phyloP scores from a whole-genome alignment of 1,284 basidiomycete genomes.

The Ganoderma leucocontextum region DNA sequence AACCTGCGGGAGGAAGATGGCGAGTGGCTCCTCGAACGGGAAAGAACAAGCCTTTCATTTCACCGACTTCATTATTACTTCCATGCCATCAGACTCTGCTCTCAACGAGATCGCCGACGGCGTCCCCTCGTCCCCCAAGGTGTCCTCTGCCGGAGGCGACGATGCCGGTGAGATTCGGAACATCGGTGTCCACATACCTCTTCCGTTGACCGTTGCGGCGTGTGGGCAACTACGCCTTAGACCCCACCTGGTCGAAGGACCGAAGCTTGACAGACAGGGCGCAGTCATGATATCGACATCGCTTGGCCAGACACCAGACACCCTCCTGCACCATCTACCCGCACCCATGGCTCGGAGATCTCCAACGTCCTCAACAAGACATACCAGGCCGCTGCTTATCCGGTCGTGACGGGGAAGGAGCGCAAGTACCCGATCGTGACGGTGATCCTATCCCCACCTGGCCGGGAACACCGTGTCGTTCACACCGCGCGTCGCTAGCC shows the following conservation, averaged over 20 bases:
- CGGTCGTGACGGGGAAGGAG: conserved; percentile 64
- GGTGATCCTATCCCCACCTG: conserved; percentile 71
- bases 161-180: background rate
- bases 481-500: conserved; percentile 68
- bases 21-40: background rate
- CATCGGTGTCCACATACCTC: background rate
- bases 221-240: background rate
- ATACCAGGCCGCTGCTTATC: background rate
- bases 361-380: background rate
- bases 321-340: background rate
- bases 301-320: background rate
- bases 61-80: background rate
- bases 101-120: background rate
- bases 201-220: background rate
- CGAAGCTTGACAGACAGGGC: conserved; percentile 1
- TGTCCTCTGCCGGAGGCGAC: background rate
- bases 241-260: background rate
- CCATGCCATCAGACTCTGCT: background rate
- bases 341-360: background rate
- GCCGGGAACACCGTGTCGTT: conserved; percentile 72
- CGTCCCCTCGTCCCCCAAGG: background rate
- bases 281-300: background rate
- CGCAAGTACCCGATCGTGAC: conserved; percentile 63
- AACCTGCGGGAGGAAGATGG: background rate
- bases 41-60: background rate